Evolutionary conservation across 192 early-diverging fungal genomes (phyloP), one percentile per base, ranked within the genome.

Genomic region (Backusella macrospora): DNA sequence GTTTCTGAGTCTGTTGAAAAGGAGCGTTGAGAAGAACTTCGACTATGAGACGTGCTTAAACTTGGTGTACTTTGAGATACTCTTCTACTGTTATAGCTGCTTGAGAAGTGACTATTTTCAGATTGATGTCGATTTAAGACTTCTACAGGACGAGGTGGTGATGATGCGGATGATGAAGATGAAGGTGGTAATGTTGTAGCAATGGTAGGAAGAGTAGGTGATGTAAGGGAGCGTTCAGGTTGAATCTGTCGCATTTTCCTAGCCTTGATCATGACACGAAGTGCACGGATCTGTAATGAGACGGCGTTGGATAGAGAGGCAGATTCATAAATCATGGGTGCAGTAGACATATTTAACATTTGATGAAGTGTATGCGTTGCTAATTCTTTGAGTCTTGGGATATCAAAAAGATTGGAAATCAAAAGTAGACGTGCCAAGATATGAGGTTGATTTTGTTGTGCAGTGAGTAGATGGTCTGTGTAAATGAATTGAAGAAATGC

Each of bases 401-500:
- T 71, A n/a, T 78, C 73, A 77, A 88, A 92, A 69, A 86, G 83
- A 71, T 89, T 86, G 6, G 91, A 86, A 6, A 90, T 65, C 7
- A 84, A 83, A 26, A 92, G 74, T 3, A 92, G 66, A 71, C 91
- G 88, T 64, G 88, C 86, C 14, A 92, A 68, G 5, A 92, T 85
- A 7, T 85, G 79, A 44, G 88, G 85, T 23, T 90, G 90, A 65
- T 89, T 84, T 48, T 90, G 90, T 45, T 90, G 87, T 9, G 84
- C 76, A 7, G 88, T 87, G 39, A 90, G 83, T 43, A 92, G 71
- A 70, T 89, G 83, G 73, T 87, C 90, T 0, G 91, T 90, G 73
- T 92, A 90, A 55, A 92, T 74, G 46, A 84, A 92, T 74, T 90
- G 90, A 16, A 92, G 76, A 29, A 92, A 88, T 44, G 90, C 82